These are phyloP conservation scores for Citrus unshiu DNA, from an alignment of 345 rosid genomes.

Conservation along the genomic window DNA sequence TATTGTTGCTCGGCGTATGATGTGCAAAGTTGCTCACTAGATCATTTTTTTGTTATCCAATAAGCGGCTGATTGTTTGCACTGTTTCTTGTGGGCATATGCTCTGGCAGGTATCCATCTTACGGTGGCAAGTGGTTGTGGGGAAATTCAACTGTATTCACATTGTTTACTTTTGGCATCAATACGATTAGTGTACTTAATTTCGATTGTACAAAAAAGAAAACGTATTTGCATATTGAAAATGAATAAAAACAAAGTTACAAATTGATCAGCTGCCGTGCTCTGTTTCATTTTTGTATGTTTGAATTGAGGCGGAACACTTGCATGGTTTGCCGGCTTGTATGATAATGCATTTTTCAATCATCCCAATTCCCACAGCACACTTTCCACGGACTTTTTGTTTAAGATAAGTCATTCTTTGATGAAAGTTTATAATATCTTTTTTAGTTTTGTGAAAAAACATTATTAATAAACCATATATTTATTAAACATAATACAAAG, in stretches of 20 bases:
- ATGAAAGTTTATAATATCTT: too few species aligned
- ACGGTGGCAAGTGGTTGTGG: neutral
- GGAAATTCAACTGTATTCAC: neutral
- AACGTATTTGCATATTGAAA: neutral
- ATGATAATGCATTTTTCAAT: too few species aligned
- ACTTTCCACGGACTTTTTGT: too few species aligned
- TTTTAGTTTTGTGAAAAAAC: too few species aligned
- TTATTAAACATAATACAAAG: too few species aligned
- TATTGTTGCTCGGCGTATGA: neutral
- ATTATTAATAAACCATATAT: too few species aligned
- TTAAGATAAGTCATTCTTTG: too few species aligned
- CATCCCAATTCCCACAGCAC: too few species aligned
- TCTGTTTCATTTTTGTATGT: neutral
- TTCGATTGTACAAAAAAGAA: neutral
- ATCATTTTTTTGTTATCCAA: neutral
- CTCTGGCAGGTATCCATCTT: slow-evolving; percentile 16
- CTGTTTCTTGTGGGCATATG: neutral
- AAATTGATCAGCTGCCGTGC: neutral
- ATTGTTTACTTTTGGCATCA: neutral
- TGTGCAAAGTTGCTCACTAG: neutral
- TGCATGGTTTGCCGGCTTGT: neutral
- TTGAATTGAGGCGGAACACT: neutral
- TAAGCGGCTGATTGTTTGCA: slow-evolving; percentile 2
- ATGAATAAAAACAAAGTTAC: neutral
- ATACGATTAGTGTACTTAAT: neutral